Evolutionary conservation across 805 yeast genomes (phyloP).

Genomic region (Sugiyamaella marilandica): DNA sequence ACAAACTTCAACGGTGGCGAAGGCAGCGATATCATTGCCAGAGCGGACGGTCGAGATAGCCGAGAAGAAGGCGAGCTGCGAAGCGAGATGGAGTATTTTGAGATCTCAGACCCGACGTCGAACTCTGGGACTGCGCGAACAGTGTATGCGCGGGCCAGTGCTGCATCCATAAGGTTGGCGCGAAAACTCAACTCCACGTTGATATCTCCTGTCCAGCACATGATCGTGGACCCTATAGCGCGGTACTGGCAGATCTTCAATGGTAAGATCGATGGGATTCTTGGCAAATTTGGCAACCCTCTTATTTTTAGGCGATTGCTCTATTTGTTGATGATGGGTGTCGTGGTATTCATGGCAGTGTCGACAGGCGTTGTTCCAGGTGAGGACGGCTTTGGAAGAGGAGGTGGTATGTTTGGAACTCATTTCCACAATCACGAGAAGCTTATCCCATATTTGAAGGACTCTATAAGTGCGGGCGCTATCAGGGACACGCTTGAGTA

Average conservation of each 20-base stretch:
- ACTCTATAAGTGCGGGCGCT: constrained; percentile 49
- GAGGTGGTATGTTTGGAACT: constrained; percentile 8
- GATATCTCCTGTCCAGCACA: constrained; percentile 38
- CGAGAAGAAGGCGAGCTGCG: constrained; percentile 11
- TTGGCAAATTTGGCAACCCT: constrained; percentile 78
- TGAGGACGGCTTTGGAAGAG: constrained; percentile 42
- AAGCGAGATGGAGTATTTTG: constrained; percentile 39
- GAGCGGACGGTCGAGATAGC: constrained; percentile 7
- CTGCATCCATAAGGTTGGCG: constrained; percentile 20
- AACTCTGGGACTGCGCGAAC: background rate
- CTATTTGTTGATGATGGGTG: constrained; percentile 63
- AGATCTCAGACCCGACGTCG: constrained; percentile 38
- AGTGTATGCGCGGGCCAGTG: constrained; percentile 19
- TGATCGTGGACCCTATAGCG: constrained; percentile 46
- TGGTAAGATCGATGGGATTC: constrained; percentile 48
- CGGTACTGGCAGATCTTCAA: constrained; percentile 32
- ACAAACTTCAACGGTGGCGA: background rate
- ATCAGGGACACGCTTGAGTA: constrained; percentile 67
- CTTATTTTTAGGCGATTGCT: constrained; percentile 71
- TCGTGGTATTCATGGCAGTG: constrained; percentile 52
- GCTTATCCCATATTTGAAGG: constrained; percentile 45
- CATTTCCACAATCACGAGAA: constrained; percentile 58
- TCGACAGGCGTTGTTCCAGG: constrained; percentile 51
- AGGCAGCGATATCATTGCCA: background rate
- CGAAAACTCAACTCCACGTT: constrained; percentile 24